Evolutionary conservation across 352 stramenopile genomes (phyloP), one percentile per base, ranked within the genome.

Genomic region (Phytophthora sp.): DNA sequence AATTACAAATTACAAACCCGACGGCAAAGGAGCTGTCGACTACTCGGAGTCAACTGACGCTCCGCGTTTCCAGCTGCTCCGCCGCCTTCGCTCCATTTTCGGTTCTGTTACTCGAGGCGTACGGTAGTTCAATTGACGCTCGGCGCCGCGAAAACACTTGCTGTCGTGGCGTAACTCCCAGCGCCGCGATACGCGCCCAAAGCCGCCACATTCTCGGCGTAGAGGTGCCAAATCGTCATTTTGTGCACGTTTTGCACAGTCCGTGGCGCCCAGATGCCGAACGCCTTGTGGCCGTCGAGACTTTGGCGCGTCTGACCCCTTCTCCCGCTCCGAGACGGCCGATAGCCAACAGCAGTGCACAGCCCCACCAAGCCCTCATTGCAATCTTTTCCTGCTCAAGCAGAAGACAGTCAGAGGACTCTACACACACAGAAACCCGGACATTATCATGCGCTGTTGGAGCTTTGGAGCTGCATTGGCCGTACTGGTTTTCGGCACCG

Each of bases 321-420:
- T 71, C 27, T 45, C 33, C 42, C 31, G 20, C 20, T 41, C 24
- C 24, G 35, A n/a, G 16, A 16, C 52, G 36, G 39, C 4, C 11
- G 18, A 30, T 18, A 61, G 50, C 42, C 49, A 50, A 59, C 31
- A 52, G 36, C 58, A 44, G 18, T 30, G 15, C 47, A 18, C n/a
- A n/a, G n/a, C n/a, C n/a, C n/a, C n/a, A n/a, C n/a, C n/a, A 13
- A 63, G 53, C 53, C 29, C 42, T 75, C 74, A 82, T 80, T 82
- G 64, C 55, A 39, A 57, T 66, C 68, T 73, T 76, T 50, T 57
- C 69, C 61, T 26, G 42, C 46, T 67, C 57, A 45, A 73, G 52
- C 57, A 70, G 39, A 73, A 79, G 67, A 71, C 68, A 63, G 54
- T 57, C 36, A 26, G 49, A 73, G 35, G 51, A 64, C 54, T 24